phyloP scores from a whole-genome alignment of 345 rosid genomes.

The Pistacia vera region DNA sequence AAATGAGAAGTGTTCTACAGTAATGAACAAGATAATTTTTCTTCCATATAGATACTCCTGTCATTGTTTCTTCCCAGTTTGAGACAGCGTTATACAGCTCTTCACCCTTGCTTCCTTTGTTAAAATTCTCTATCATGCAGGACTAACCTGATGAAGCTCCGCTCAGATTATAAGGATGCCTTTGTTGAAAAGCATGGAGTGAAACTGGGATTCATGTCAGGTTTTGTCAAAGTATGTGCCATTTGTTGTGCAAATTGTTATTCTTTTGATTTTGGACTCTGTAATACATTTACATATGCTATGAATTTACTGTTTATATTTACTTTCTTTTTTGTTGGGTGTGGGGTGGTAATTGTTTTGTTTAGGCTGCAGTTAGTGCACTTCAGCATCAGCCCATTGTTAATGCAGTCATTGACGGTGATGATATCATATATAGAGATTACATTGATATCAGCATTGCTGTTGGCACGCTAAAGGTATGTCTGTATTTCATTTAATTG shows the following conservation, averaged over 20 bases:
- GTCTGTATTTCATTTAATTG: constrained; percentile 10
- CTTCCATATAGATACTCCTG: background rate
- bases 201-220: constrained; percentile 97
- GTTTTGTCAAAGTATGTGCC: constrained; percentile 74
- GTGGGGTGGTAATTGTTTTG: constrained; percentile 6
- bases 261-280: background rate
- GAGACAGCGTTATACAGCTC: background rate
- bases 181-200: constrained; percentile 97
- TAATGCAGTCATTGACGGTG: constrained; percentile 99
- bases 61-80: background rate
- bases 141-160: constrained; percentile 98
- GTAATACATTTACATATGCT: background rate
- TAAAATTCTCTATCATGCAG: constrained; percentile 37
- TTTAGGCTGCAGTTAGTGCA: constrained; percentile 95
- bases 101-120: background rate
- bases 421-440: constrained; percentile 95
- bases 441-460: constrained; percentile 94
- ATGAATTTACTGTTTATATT: background rate
- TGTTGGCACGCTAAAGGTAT: constrained; percentile 87
- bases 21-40: background rate
- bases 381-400: constrained; percentile 94
- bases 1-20: too few relatives aligned
- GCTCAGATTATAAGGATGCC: constrained; percentile 95
- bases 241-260: background rate
- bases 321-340: background rate